phyloP scores from a whole-genome alignment of 192 early-diverging fungal species.

The Entomortierella lignicola region DNA sequence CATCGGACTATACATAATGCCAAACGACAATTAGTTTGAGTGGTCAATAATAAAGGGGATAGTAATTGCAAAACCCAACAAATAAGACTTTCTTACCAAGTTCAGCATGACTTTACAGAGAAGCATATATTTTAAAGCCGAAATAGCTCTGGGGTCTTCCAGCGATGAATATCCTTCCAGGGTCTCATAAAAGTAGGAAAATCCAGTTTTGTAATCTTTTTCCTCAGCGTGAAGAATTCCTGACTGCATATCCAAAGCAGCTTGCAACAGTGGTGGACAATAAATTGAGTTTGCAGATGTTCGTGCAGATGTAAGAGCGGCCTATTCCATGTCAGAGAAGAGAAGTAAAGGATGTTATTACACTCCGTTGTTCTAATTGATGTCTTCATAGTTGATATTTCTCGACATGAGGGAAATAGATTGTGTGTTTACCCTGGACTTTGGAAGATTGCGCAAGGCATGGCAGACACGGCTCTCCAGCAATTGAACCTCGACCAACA shows the following conservation, averaged over 20 bases:
- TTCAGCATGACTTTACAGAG: conserved; percentile 99
- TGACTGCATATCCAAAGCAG: conserved; percentile 95
- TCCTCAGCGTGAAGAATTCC: conserved; percentile 98
- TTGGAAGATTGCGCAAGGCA: conserved; percentile 92
- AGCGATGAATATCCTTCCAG: conserved; percentile 93
- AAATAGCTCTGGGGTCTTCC: conserved; percentile 87
- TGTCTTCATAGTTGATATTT: too few relatives aligned
- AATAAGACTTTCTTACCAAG: conserved; percentile 65
- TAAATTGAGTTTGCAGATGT: conserved; percentile 98
- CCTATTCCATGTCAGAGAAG: conserved; percentile 56
- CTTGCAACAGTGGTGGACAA: conserved; percentile 97
- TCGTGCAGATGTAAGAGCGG: conserved; percentile 95
- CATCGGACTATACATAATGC: conserved; percentile 78
- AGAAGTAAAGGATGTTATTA: too few relatives aligned
- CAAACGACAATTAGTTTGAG: not conserved
- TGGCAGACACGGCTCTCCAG: conserved; percentile 95
- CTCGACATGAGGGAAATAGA: not conserved
- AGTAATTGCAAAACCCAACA: not conserved
- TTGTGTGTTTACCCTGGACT: conserved; percentile 74
- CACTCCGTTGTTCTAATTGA: not conserved
- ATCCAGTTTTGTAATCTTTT: conserved; percentile 97
- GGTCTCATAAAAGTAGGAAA: conserved; percentile 99
- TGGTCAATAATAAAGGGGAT: not conserved
- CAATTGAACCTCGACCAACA: conserved; percentile 96
- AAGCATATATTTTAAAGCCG: conserved; percentile 97